These are phyloP conservation scores for Beauveria scarabaeidicola DNA, from an alignment of 2,329 filamentous ascomycete genomes.

Conservation along the genomic window DNA sequence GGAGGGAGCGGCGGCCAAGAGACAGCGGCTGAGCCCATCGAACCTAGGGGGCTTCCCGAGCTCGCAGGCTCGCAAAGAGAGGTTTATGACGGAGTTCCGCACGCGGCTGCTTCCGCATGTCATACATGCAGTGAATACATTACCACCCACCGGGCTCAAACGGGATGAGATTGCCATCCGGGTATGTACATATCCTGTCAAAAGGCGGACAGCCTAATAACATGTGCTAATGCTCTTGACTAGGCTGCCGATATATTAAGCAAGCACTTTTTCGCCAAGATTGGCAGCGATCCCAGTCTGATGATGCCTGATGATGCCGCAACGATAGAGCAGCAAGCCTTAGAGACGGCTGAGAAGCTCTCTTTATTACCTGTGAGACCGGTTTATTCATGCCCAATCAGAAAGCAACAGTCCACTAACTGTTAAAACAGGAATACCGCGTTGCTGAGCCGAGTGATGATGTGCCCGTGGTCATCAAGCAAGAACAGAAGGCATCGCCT, in stretches of 20 bases:
- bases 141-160: slow-evolving; percentile 19
- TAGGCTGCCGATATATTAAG: slow-evolving; percentile 11
- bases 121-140: slow-evolving; percentile 16
- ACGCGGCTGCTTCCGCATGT: slow-evolving; percentile 27
- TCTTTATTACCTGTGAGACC: neutral
- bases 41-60: neutral
- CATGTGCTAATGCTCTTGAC: slow-evolving; percentile 11
- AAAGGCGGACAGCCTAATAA: too few relatives aligned
- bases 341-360: neutral
- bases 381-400: neutral
- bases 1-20: neutral
- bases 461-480: neutral
- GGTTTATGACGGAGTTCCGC: slow-evolving; percentile 20
- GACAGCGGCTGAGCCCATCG: neutral
- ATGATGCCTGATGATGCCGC: neutral
- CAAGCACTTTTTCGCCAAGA: neutral
- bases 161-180: slow-evolving; percentile 22
- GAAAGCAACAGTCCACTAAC: neutral
- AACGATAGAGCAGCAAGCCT: neutral
- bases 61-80: slow-evolving; percentile 8
- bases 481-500: neutral
- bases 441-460: neutral
- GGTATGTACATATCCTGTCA: slow-evolving; percentile 17
- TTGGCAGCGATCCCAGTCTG: neutral
- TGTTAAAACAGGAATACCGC: neutral